A percentile compares a stretch with the other conserved stretches of the same genome.
phyloP scores from a whole-genome alignment of 495 filamentous ascomycete genomes.

The Neurospora sp. region DNA sequence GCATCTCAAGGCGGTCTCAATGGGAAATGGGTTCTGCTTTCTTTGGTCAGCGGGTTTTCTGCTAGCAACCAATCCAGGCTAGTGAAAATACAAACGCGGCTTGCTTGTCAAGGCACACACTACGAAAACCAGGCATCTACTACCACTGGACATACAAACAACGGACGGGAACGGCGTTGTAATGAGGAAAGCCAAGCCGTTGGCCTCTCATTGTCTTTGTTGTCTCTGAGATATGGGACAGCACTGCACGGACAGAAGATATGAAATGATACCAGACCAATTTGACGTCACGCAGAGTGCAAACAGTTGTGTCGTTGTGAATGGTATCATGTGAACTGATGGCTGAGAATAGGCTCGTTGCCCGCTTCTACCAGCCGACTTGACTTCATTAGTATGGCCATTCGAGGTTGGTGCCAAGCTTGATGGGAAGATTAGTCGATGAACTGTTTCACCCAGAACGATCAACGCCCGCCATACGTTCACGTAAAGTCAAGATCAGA shows the following conservation, averaged over 20 bases:
- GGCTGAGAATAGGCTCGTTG: not conserved
- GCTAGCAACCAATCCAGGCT: conserved; percentile 6
- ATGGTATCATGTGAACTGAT: not conserved
- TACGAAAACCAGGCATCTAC: not conserved
- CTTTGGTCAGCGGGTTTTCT: not conserved
- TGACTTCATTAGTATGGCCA: not conserved
- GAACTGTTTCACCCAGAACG: not conserved
- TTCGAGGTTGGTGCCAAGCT: not conserved
- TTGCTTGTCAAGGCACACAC: conserved; percentile 4
- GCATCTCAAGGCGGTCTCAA: conserved; percentile 23
- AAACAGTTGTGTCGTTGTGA: not conserved
- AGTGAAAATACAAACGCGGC: conserved; percentile 5
- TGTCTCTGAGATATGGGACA: not conserved
- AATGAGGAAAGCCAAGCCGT: not conserved
- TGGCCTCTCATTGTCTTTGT: not conserved
- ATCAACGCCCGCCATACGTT: not conserved
- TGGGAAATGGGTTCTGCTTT: conserved; percentile 8
- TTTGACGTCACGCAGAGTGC: not conserved
- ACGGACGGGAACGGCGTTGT: not conserved
- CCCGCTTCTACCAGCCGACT: not conserved
- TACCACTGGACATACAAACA: not conserved
- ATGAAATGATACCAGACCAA: not conserved
- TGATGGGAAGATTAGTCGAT: not conserved
- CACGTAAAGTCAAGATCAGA: not conserved
- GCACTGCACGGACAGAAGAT: not conserved